Conservation (phyloP, 78 protist genomes). For the Chrysochromulina parva region DNA sequence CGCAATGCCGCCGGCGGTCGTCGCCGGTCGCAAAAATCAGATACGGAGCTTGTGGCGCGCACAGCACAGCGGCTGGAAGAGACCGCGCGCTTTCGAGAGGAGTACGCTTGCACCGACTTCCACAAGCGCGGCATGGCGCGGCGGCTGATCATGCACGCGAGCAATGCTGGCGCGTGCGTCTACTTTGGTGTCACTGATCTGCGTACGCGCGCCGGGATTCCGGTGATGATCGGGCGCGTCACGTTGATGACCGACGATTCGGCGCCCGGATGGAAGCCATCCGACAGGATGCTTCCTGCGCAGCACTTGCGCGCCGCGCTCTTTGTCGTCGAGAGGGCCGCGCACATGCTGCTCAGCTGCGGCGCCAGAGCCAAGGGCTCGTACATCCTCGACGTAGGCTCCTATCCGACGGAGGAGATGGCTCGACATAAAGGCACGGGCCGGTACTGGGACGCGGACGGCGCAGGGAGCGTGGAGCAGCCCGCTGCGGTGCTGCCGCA, state of each 20-base stretch:
- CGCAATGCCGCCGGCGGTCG: too few species aligned
- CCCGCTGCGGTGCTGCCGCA: neutral
- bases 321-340: neutral
- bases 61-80: neutral
- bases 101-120: neutral
- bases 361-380: neutral
- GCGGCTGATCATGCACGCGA: neutral
- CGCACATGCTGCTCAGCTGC: too few species aligned
- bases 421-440: neutral
- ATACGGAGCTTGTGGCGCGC: too few species aligned
- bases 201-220: neutral
- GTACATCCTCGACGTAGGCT: neutral
- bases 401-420: neutral
- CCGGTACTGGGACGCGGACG: conserved; percentile 4
- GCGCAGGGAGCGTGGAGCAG: neutral
- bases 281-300: neutral
- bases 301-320: neutral
- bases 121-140: neutral
- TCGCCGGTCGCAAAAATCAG: too few species aligned
- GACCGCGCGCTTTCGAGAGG: neutral
- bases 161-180: neutral
- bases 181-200: neutral
- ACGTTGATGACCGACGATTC: neutral
- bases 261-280: neutral
- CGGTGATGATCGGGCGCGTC: neutral